Evolutionary conservation across 1,284 basidiomycete species (phyloP), one percentile per base, ranked within the genome.

Genomic region (Afroboletus lepidellus): DNA sequence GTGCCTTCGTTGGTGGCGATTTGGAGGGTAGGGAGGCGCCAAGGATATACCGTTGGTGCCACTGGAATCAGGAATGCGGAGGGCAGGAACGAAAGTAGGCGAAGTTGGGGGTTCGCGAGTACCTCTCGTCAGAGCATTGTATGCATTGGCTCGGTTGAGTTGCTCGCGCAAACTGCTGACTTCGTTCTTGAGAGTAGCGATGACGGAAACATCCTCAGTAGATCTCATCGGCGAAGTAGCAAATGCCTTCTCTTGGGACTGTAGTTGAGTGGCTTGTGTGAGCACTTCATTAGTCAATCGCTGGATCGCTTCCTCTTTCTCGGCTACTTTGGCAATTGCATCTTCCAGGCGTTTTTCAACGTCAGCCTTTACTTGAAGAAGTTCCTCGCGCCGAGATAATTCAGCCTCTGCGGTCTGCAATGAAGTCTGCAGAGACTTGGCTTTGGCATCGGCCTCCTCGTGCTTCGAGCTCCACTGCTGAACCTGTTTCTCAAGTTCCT

Each of bases 151-250:
- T 27, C 97, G 85, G 65, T 95, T 94, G 58, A 99, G 85, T 69
- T 99, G 96, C 69, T 99, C 97, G 55, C 94, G 91, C 46, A 99
- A 77, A 58, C 76, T 87, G 69, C 88, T 87, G 57, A 99, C 86
- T 76, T 99, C 97, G 60, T 84, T 90, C 71, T 97, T 93, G 64
- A 99, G 83, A 0, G 88, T 87, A 57, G 85, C 77, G 54, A 98
- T 92, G 25, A 95, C 88, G 11, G 88, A 88, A 52, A 77, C 84
- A 65, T 96, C 93, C 60, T 95, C 93, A 13, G 83, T 78, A 48
- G 80, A 85, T 58, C 85, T 82, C 33, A 73, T 68, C 20, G 88
- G 87, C 2, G 77, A 71, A 50, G 69, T 65, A 46, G 87, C 85
- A 42, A 87, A 74, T 20, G 81, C 72, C 60, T 82, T 85, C 64